A percentile compares a stretch with the other conserved stretches of the same genome.
Conservation (phyloP, 371 early-diverging fungal species). For the Entomophthora muscae region DNA sequence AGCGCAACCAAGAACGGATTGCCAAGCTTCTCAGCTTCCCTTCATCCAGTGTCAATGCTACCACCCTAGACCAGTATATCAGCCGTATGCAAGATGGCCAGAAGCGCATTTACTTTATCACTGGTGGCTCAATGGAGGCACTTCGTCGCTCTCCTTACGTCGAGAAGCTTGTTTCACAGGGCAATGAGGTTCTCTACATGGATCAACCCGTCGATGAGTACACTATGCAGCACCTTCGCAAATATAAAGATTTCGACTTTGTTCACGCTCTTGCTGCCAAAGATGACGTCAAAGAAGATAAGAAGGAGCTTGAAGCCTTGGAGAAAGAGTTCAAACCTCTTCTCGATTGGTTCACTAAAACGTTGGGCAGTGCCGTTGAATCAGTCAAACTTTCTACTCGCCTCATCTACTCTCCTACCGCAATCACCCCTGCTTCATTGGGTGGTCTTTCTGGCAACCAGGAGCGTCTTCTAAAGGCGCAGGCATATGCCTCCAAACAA, state of each 20-base stretch:
- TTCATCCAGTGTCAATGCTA: constrained; percentile 29
- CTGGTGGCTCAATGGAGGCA: constrained; percentile 51
- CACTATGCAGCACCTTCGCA: constrained; percentile 40
- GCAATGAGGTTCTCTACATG: constrained; percentile 84
- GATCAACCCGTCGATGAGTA: constrained; percentile 88
- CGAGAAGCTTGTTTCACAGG: constrained; percentile 62
- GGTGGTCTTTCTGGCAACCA: constrained; percentile 27
- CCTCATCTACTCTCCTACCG: constrained; percentile 54
- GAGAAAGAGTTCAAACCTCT: constrained; percentile 43
- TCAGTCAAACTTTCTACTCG: constrained; percentile 49
- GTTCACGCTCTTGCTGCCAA: constrained; percentile 53
- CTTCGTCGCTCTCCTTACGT: constrained; percentile 70
- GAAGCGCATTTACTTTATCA: constrained; percentile 72
- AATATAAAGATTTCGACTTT: constrained; percentile 60
- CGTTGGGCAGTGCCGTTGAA: constrained; percentile 47
- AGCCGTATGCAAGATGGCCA: constrained; percentile 74
- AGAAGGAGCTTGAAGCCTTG: constrained; percentile 22
- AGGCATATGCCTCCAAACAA: constrained; percentile 25
- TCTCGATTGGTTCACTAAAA: constrained; percentile 36
- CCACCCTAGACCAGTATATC: constrained; percentile 71
- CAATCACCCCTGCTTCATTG: constrained; percentile 37
- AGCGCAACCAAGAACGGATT: constrained; percentile 46
- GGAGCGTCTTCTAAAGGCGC: constrained; percentile 33
- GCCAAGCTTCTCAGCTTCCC: constrained; percentile 62
- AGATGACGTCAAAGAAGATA: constrained; percentile 46